Conservation (phyloP, 805 yeast species). For the Metschnikowia corniflorae region DNA sequence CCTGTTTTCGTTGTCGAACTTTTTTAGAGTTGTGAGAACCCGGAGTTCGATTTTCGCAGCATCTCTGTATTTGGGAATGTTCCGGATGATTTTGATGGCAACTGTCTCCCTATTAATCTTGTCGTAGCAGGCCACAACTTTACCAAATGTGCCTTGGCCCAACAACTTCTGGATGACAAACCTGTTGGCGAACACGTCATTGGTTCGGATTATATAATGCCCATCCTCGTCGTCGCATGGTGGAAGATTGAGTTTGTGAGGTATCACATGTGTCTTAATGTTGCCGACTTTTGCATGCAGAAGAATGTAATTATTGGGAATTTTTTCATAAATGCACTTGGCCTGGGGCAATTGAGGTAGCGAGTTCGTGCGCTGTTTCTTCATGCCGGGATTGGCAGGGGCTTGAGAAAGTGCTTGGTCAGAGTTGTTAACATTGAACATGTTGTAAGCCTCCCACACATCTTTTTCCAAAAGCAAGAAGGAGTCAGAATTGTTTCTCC, state of each 20-base stretch:
- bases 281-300: conserved; percentile 40
- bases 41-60: conserved; percentile 92
- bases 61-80: conserved; percentile 90
- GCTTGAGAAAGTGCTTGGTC: conserved; percentile 2
- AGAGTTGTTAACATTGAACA: conserved; percentile 39
- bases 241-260: conserved; percentile 27
- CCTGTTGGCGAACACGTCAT: conserved; percentile 68
- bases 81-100: conserved; percentile 89
- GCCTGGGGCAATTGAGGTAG: conserved; percentile 46
- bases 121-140: conserved; percentile 83
- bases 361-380: conserved; percentile 41
- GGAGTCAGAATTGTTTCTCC: conserved; percentile 35
- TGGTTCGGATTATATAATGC: conserved; percentile 60
- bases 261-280: conserved; percentile 37
- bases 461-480: conserved; percentile 34
- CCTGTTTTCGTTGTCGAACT: conserved; percentile 61
- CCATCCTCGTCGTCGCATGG: conserved; percentile 70
- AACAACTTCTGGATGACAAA: conserved; percentile 64
- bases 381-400: conserved; percentile 13
- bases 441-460: conserved; percentile 40
- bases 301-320: conserved; percentile 34
- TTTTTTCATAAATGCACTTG: conserved; percentile 37
- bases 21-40: conserved; percentile 68
- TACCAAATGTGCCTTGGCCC: conserved; percentile 94
- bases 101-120: conserved; percentile 53